These are phyloP conservation scores for Malania oleifera DNA, from an alignment of 164 flowering plant species.

Conservation along the genomic window DNA sequence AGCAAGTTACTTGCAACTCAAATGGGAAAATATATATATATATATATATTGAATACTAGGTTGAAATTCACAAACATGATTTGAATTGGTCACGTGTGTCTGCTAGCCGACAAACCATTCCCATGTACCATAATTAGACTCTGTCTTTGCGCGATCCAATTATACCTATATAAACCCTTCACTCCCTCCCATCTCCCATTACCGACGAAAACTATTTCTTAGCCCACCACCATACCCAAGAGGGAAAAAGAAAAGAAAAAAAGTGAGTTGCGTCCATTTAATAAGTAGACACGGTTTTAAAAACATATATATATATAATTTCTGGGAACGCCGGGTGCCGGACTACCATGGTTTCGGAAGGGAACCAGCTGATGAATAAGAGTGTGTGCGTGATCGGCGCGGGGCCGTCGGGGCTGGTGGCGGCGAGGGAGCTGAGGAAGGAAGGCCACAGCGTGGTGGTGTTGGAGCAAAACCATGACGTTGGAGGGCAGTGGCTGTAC, in stretches of 20 bases:
- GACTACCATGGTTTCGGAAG: slow-evolving; percentile 44
- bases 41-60: not conserved
- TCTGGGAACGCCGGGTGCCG: not conserved
- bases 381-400: slow-evolving; percentile 84
- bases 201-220: too few relatives aligned
- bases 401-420: slow-evolving; percentile 82
- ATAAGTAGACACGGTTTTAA: too few relatives aligned
- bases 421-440: slow-evolving; percentile 75
- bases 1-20: too few relatives aligned
- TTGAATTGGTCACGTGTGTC: not conserved
- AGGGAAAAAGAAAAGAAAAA: slow-evolving; percentile 10
- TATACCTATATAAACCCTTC: not conserved
- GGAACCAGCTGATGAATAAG: slow-evolving; percentile 19
- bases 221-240: slow-evolving; percentile 11
- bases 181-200: too few relatives aligned
- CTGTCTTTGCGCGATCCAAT: not conserved
- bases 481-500: slow-evolving; percentile 94
- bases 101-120: not conserved
- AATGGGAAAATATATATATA: not conserved
- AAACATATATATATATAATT: not conserved
- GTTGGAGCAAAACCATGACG: slow-evolving; percentile 69
- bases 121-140: not conserved
- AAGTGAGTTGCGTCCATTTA: too few relatives aligned
- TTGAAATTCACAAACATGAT: not conserved
- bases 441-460: slow-evolving; percentile 78